Percentiles rank a stretch among this genome's conserved stretches.
Conservation (phyloP, 2,329 filamentous ascomycete species). For the Penicillium corylophilum region DNA sequence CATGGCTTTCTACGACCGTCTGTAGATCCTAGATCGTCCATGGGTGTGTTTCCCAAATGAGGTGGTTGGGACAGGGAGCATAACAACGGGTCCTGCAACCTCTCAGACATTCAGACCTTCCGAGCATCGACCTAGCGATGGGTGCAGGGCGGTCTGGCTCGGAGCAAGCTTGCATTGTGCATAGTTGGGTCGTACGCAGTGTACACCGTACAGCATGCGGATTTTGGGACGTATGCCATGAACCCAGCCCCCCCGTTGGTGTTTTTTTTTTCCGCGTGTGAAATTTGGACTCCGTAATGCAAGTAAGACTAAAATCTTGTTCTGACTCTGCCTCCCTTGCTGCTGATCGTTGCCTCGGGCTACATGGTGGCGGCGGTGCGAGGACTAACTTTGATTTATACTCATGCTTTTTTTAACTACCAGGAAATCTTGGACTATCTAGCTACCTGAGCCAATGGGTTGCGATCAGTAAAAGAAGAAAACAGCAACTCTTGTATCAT, state of each 20-base stretch:
- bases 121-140: background rate
- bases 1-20: background rate
- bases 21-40: too few species aligned
- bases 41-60: background rate
- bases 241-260: conserved; percentile 15
- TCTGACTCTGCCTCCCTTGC: background rate
- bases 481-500: too few species aligned
- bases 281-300: conserved; percentile 5
- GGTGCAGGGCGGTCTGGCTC: background rate
- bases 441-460: too few species aligned
- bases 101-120: background rate
- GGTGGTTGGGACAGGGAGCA: background rate
- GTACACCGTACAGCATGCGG: conserved; percentile 3
- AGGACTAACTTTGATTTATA: too few species aligned
- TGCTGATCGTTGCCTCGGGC: conserved; percentile 9
- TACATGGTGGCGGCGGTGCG: background rate
- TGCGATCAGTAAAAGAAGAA: too few species aligned
- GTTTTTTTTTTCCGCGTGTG: conserved; percentile 17
- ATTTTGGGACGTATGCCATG: conserved; percentile 6
- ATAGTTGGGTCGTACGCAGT: background rate
- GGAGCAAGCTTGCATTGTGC: background rate
- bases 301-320: conserved; percentile 7
- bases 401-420: too few species aligned
- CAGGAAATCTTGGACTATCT: too few species aligned
- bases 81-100: background rate